phyloP scores from a whole-genome alignment of 495 filamentous ascomycete species.

The Astrothelium macrocarpum region DNA sequence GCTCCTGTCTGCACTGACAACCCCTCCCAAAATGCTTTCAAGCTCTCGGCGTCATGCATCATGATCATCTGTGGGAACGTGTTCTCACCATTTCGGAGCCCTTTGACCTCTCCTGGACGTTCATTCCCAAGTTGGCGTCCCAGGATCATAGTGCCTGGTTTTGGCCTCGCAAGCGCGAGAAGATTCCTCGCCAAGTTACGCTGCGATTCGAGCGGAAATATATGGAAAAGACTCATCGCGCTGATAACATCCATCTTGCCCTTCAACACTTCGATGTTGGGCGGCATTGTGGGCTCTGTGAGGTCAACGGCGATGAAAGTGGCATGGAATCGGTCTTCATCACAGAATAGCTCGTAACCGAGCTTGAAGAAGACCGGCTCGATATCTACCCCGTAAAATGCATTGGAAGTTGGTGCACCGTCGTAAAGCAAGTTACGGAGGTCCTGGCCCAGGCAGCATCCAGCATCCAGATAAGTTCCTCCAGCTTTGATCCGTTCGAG shows the following conservation, averaged over 20 bases:
- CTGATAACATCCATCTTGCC: conserved; percentile 27
- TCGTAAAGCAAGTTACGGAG: conserved; percentile 27
- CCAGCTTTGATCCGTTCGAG: conserved; percentile 16
- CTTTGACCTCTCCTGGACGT: neutral
- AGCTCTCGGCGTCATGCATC: neutral
- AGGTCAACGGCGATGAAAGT: conserved; percentile 23
- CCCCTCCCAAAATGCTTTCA: neutral
- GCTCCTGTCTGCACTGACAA: neutral
- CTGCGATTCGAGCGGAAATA: conserved; percentile 29
- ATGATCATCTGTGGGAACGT: neutral
- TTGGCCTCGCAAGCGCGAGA: neutral
- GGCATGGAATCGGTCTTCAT: conserved; percentile 18
- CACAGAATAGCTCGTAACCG: conserved; percentile 32
- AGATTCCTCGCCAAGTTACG: conserved; percentile 11
- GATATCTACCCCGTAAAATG: conserved; percentile 26
- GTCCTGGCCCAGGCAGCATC: conserved; percentile 33
- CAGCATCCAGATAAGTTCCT: conserved; percentile 30
- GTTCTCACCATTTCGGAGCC: neutral
- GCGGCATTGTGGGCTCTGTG: conserved; percentile 9
- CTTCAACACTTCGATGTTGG: conserved; percentile 7
- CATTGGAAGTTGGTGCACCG: conserved; percentile 20
- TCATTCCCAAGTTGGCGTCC: conserved; percentile 13
- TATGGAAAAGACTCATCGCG: conserved; percentile 28
- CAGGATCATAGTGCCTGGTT: conserved; percentile 13
- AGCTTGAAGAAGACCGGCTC: conserved; percentile 16